phyloP scores from a whole-genome alignment of 805 yeast species.

The Saccharomycopsis malanga region DNA sequence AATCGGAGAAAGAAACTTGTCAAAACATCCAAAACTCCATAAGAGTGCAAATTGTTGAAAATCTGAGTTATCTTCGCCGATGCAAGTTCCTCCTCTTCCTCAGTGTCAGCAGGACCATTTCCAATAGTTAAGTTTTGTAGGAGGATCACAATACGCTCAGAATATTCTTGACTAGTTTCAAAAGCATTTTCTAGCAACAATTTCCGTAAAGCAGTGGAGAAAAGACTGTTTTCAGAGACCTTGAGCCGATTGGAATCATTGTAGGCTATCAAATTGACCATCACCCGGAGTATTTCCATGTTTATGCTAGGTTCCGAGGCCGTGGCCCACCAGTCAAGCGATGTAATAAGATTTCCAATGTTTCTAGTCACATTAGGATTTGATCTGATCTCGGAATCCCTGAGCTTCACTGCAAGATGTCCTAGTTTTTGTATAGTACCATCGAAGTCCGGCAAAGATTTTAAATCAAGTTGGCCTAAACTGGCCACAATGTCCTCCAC shows the following conservation, averaged over 20 bases:
- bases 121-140: constrained; percentile 13
- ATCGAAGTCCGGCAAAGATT: too few species aligned
- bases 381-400: neutral
- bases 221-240: neutral
- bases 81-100: too few species aligned
- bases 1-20: constrained; percentile 1
- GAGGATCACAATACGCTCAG: constrained; percentile 9
- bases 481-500: too few species aligned
- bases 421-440: too few species aligned
- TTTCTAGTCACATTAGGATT: neutral
- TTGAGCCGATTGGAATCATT: constrained; percentile 15
- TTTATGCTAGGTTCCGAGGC: neutral
- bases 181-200: neutral
- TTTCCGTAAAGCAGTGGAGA: constrained; percentile 4
- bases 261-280: constrained; percentile 18
- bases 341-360: neutral
- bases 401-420: neutral
- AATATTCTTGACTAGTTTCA: neutral
- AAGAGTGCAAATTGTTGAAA: neutral
- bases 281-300: constrained; percentile 15
- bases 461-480: too few species aligned
- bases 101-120: neutral
- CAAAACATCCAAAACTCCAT: neutral
- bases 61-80: too few species aligned
- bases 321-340: neutral